Evolutionary conservation across 2,329 filamentous ascomycete species (phyloP).

Genomic region (Pseudocercospora fuligena): DNA sequence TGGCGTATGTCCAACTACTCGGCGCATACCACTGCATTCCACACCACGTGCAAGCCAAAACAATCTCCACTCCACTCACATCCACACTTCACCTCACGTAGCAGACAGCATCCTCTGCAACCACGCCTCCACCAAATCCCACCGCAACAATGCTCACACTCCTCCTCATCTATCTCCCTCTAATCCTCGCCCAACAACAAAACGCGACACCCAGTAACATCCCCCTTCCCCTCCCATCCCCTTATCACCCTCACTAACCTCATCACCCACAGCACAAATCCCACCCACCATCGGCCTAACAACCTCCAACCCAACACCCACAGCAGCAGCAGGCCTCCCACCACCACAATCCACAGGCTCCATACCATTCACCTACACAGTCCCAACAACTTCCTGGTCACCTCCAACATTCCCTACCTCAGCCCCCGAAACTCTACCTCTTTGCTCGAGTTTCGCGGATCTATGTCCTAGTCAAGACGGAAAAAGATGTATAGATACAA

Average conservation of each 20-base stretch:
- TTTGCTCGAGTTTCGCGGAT: background rate
- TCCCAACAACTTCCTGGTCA: constrained; percentile 7
- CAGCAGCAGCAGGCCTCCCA: background rate
- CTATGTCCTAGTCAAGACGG: constrained; percentile 6
- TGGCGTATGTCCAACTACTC: no score
- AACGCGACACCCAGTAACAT: background rate
- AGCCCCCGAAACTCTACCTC: background rate
- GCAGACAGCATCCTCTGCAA: background rate
- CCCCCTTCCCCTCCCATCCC: background rate
- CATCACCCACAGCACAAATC: background rate
- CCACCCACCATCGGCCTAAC: background rate
- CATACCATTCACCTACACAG: constrained; percentile 8
- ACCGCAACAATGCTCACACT: background rate
- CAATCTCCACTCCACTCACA: background rate
- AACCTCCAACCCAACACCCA: background rate
- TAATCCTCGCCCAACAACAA: background rate
- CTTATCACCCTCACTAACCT: background rate
- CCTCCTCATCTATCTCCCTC: background rate
- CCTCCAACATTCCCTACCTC: constrained; percentile 10
- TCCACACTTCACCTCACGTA: background rate
- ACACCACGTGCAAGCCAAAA: background rate
- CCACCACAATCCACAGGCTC: background rate
- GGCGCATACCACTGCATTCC: background rate
- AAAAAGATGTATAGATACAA: background rate
- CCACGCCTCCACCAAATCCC: background rate